phyloP scores from a whole-genome alignment of 495 filamentous ascomycete species.

The Penicillium pancosmium region DNA sequence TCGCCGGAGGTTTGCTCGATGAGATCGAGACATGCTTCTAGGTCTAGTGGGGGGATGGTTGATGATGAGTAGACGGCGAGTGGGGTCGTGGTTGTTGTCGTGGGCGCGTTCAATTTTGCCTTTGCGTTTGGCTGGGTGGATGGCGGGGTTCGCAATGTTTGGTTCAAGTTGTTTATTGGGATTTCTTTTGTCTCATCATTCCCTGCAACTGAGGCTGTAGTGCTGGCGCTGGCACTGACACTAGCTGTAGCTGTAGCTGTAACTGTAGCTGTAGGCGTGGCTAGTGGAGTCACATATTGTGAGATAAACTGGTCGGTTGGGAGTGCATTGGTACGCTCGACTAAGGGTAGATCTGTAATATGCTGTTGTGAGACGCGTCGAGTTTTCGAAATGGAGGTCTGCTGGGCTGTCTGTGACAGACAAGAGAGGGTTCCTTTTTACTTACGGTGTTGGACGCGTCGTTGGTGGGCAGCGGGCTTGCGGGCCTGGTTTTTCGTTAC shows the following conservation, averaged over 20 bases:
- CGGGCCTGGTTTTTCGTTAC: constrained; percentile 25
- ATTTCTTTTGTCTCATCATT: too few relatives aligned
- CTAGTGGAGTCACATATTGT: constrained; percentile 28
- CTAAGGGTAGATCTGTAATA: constrained; percentile 31
- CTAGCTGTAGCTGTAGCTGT: neutral
- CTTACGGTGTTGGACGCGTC: constrained; percentile 15
- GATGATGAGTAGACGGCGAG: constrained; percentile 47
- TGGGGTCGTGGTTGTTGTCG: neutral
- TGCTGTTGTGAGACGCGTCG: constrained; percentile 2
- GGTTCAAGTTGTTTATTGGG: too few relatives aligned
- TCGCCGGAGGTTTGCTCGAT: constrained; percentile 67
- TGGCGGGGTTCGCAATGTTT: too few relatives aligned
- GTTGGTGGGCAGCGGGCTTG: constrained; percentile 4
- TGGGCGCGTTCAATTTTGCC: neutral
- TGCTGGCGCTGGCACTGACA: too few relatives aligned
- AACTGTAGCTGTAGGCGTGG: neutral
- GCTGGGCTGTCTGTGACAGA: too few relatives aligned
- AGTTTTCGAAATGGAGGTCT: too few relatives aligned
- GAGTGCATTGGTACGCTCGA: constrained; percentile 48
- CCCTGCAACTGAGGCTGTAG: too few relatives aligned
- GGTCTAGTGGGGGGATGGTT: constrained; percentile 51
- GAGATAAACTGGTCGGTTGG: constrained; percentile 36
- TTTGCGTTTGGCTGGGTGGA: too few relatives aligned
- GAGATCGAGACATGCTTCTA: constrained; percentile 69
- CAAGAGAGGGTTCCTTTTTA: too few relatives aligned